phyloP scores from a whole-genome alignment of 345 rosid genomes.

The Moringa oleifera region DNA sequence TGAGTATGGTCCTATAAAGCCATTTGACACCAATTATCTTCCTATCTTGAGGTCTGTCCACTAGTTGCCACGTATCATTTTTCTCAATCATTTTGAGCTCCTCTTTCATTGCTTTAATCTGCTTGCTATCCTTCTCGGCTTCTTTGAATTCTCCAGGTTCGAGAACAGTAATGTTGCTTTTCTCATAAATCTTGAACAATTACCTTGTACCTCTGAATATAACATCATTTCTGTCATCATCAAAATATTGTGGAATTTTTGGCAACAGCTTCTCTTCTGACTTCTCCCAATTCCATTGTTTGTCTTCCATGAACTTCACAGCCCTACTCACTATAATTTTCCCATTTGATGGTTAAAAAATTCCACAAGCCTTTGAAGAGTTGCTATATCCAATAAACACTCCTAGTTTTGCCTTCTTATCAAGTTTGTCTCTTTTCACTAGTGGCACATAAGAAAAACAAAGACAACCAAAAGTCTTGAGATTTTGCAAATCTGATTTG shows the following conservation, averaged over 20 bases:
- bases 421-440: not conserved
- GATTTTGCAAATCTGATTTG: not conserved
- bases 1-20: not conserved
- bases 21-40: not conserved
- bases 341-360: not conserved
- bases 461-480: not conserved
- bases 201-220: not conserved
- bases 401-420: not conserved
- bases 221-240: not conserved
- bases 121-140: not conserved
- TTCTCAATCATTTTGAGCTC: too few species aligned
- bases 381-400: not conserved
- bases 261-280: not conserved
- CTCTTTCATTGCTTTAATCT: not conserved
- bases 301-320: not conserved
- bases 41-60: not conserved
- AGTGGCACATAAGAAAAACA: not conserved
- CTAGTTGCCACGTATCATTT: too few species aligned
- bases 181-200: not conserved
- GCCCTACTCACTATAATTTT: not conserved
- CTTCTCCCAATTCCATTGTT: not conserved
- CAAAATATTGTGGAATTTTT: too few species aligned
- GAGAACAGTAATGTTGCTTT: not conserved
- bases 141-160: not conserved
- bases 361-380: not conserved